Evolutionary conservation across 345 rosid species (phyloP).

Genomic region (Aurinia saxatilis): DNA sequence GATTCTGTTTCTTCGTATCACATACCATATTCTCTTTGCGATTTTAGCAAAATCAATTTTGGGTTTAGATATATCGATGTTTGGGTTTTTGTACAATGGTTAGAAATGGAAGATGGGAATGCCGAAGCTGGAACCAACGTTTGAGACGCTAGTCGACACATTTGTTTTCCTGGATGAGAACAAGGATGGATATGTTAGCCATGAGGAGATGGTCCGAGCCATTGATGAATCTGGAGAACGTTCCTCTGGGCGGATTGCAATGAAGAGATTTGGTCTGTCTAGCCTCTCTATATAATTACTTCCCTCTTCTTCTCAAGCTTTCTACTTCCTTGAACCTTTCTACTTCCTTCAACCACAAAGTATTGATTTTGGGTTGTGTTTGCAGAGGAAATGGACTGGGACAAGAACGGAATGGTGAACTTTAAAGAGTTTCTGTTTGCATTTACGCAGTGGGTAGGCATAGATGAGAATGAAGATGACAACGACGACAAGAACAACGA

Average conservation of each 20-base stretch:
- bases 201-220: slow-evolving; percentile 80
- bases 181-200: slow-evolving; percentile 86
- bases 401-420: slow-evolving; percentile 84
- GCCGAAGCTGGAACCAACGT: slow-evolving; percentile 77
- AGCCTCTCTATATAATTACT: neutral
- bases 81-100: neutral
- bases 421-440: slow-evolving; percentile 95
- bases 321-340: neutral
- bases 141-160: slow-evolving; percentile 75
- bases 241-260: slow-evolving; percentile 73
- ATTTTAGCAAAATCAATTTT: too few species aligned
- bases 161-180: slow-evolving; percentile 86
- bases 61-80: neutral
- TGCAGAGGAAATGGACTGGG: slow-evolving; percentile 99
- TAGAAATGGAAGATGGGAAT: slow-evolving; percentile 65
- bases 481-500: slow-evolving; percentile 21
- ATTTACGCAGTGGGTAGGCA: slow-evolving; percentile 85
- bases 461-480: slow-evolving; percentile 66
- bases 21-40: too few species aligned
- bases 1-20: too few species aligned
- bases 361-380: neutral
- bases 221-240: slow-evolving; percentile 88
- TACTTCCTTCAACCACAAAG: neutral
- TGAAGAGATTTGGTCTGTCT: slow-evolving; percentile 91
- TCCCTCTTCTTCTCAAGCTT: neutral